Base-by-base conservation (phyloP, 345 rosid species). In the Lagerstroemia speciosa region DNA sequence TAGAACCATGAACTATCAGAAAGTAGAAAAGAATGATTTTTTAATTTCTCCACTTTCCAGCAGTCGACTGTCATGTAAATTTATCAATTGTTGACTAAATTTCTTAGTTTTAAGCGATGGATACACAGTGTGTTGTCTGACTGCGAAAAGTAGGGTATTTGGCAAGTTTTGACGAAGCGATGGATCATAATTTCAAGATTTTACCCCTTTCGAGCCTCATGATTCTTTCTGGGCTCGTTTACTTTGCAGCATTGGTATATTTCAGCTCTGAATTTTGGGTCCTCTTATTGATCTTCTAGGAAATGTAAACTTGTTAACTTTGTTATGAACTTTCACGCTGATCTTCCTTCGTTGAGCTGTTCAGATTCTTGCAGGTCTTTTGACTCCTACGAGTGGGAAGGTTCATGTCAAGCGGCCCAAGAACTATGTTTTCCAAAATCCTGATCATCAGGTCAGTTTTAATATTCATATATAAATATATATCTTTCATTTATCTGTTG, bases 361-460 rank as follows among this genome's bases (percentile, higher is more conserved):
- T 68, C 85, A 93, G 97, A 84, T 93, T 60, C 81, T 93, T 75
- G 98, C 97, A 9, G 98, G 96, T 84, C 85, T 91, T 63, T 67
- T 85, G 78, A 83, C 79, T 63, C 98, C 98, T 41, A 83, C 89
- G 2, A 76, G 73, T 9, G 98, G 98, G 62, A 67, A 53, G 37
- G 71, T 83, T 57, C 74, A 69, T 70, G 90, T 89, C 66, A 85
- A 74, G 75, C 82, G 78, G 75, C 97, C 98, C 0, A 84, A 78
- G 84, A 89, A 90, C 75, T 91, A 86, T 77, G 97, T 91, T 19
- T 86, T 91, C 84, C 96, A 87, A 77, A 89, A 93, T 79, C 97
- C 94, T 0, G 97, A 93, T 73, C 94, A 93, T 78, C 98, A 93
- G 97, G 97, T 90, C 76, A 50, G 29, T 62, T 73, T 24, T 0